Conservation (phyloP, 345 rosid species). For the Leavenworthia alabamica region DNA sequence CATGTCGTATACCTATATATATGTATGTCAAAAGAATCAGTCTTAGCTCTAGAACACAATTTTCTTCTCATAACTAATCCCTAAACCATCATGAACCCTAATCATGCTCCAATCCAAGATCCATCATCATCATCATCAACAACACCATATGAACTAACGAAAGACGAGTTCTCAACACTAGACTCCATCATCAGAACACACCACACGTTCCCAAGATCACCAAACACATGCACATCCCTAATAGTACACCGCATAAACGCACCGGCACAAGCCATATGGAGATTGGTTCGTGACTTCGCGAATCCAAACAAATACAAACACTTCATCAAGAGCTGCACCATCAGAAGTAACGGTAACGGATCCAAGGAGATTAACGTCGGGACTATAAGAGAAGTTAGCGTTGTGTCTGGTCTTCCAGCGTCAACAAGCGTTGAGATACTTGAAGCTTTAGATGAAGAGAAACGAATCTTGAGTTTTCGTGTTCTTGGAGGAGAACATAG, state of each 20-base stretch:
- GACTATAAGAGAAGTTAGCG: conserved; percentile 25
- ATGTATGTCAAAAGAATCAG: conserved; percentile 13
- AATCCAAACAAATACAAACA: conserved; percentile 32
- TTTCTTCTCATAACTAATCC: neutral
- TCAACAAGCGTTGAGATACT: conserved; percentile 30
- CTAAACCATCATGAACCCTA: conserved; percentile 16
- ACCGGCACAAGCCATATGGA: conserved; percentile 26
- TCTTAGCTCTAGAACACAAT: conserved; percentile 1
- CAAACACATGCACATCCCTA: conserved; percentile 29
- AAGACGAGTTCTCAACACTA: conserved; percentile 21
- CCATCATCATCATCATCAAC: conserved; percentile 15
- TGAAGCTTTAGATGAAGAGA: conserved; percentile 25
- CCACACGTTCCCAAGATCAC: conserved; percentile 22
- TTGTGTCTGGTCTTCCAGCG: conserved; percentile 30
- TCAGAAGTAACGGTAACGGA: conserved; percentile 1
- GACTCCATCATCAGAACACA: conserved; percentile 13
- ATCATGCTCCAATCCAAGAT: neutral
- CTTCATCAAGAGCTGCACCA: conserved; percentile 30
- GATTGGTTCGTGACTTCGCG: conserved; percentile 19
- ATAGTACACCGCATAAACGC: conserved; percentile 26
- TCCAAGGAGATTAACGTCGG: conserved; percentile 20
- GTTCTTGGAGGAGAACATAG: conserved; percentile 33
- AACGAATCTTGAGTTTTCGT: conserved; percentile 21
- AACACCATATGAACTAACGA: conserved; percentile 16
- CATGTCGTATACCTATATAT: neutral